Base-by-base conservation (phyloP, 352 stramenopile genomes). In the Elongisporangium undulatum region DNA sequence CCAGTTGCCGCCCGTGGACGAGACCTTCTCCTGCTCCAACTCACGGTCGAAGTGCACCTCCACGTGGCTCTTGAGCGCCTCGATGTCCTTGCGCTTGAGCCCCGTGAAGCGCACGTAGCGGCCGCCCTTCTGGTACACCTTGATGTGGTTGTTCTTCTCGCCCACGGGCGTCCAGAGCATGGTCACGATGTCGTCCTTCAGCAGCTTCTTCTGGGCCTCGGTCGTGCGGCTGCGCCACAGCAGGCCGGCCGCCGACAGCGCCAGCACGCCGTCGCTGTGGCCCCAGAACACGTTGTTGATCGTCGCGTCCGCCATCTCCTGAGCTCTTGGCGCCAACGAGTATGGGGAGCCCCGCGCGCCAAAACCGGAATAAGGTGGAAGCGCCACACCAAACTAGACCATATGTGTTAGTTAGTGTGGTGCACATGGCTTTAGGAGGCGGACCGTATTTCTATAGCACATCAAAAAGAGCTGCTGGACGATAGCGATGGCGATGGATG, bases 11-110 rank as follows among this genome's bases (percentile, higher is more conserved):
- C 96, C 97, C 2, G 74, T 74, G 4, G 84, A 75, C 52, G 83
- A 83, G 45, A 99, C 89, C 24, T 89, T 87, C 59, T 98, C 89
- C 41, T 95, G 87, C 60, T 97, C 86, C 24, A 99, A 59, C 58
- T 95, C 77, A 41, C 97, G 74, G 59, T 92, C 84, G 68, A 97
- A 97, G 50, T 90, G 66, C 45, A 64, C 87, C 74, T 90, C 79
- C 4, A 91, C 79, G 77, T 91, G 79, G 9, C 16, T 53, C 57
- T 84, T 78, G 22, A 94, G 76, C 55, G 72, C 64, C 55, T 81
- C 73, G 17, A 92, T 75, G 60, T 92, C 85, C 49, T 73, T 66
- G 9, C 62, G 61, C 59, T 90, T 92, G 21, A 94, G 71, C 4
- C 83, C 83, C 52, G 82, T 89, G 70, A 94, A 94, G 62, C 85